Base-by-base conservation (phyloP, 208 protist species). In the Borovskyia barvae region DNA sequence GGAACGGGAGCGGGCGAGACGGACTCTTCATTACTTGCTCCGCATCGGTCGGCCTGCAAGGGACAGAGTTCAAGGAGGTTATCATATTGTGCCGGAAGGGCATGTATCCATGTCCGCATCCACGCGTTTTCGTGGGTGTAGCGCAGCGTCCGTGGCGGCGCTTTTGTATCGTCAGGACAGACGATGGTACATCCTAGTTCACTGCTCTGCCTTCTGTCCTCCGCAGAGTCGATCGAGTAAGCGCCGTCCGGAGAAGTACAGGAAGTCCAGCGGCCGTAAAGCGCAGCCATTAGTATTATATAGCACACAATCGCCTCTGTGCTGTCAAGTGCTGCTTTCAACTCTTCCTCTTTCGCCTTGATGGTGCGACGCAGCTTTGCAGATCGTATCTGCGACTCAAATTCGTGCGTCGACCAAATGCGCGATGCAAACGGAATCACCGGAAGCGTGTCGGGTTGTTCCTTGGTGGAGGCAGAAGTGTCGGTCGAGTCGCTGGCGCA, bases 11-110 rank as follows among this genome's bases (percentile, higher is more conserved):
- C 32, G 55, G 29, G 26, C 25, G 20, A 4, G 39, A 70, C 32
- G 53, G 53, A 30, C 14, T 17, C n/a, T n/a, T n/a, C n/a, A n/a
- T n/a, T n/a, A n/a, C 8, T 47, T 20, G 2, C 36, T 36, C n/a
- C 19, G 24, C 28, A 32, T 14, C 28, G 35, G 12, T 19, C 29
- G 37, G 20, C 11, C 29, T 40, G 40, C 20, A 25, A 11, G 5
- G 48, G 56, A 25, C 46, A 41, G 8, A 95, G 72, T 62, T 95
- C 88, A 12, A 95, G 72, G 30, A 92, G 71, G 65, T 95, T 95
- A 62, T 95, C 81, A 57, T 90, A 92, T 47, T 66, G 65, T 8
- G 50, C 26, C 22, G 88, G 88, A 52, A 95, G 66, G 2, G 70
- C 71, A 25, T 64, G 55, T 41, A 95, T 56, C 85, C 88, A 95